These are phyloP conservation scores for Salix koriyanagi DNA, from an alignment of 345 rosid genomes.

Conservation along the genomic window DNA sequence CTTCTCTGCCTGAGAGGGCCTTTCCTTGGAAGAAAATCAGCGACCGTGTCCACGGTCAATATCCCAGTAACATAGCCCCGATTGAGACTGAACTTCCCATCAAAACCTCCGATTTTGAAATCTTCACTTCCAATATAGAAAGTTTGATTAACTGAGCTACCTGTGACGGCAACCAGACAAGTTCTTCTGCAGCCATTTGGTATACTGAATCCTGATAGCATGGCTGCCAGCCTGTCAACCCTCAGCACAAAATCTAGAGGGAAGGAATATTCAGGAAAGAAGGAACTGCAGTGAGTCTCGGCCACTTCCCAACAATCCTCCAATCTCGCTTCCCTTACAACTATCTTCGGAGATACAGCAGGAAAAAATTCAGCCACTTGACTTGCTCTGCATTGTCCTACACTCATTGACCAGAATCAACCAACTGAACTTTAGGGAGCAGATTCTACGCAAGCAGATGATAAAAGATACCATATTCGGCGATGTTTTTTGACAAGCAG, in stretches of 20 bases:
- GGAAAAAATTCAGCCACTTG: conserved; percentile 71
- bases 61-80: conserved; percentile 83
- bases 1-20: conserved; percentile 74
- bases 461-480: no score
- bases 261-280: conserved; percentile 81
- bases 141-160: conserved; percentile 50
- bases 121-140: conserved; percentile 56
- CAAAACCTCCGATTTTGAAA: conserved; percentile 68
- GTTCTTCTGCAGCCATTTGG: conserved; percentile 68
- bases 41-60: conserved; percentile 78
- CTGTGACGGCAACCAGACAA: conserved; percentile 77
- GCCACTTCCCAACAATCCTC: conserved; percentile 98
- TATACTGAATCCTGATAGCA: conserved; percentile 67
- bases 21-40: conserved; percentile 85
- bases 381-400: conserved; percentile 77
- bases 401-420: conserved; percentile 2
- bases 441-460: background rate
- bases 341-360: conserved; percentile 63
- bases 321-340: conserved; percentile 87
- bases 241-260: conserved; percentile 76
- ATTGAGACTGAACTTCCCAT: conserved; percentile 56
- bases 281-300: conserved; percentile 91
- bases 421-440: background rate
- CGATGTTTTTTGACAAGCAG: background rate
- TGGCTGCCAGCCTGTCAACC: conserved; percentile 67